Base-by-base conservation (phyloP, 176 grass and related monocot genomes). In the Puya raimondii region DNA sequence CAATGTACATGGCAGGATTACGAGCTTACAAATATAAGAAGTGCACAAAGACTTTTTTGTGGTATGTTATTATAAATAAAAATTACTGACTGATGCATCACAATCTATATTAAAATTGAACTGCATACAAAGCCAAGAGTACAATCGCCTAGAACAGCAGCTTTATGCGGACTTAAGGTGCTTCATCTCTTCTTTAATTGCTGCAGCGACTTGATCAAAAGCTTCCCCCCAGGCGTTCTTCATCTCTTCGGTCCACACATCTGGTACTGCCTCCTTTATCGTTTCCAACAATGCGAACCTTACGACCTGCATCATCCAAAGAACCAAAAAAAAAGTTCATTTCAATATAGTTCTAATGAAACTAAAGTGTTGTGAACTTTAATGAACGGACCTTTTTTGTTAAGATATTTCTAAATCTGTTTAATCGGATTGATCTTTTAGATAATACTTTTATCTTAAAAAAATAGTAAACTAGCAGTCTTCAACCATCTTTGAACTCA, bases 181-280 rank as follows among this genome's bases (percentile, higher is more conserved):
- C 48, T 78, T 70, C 76, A 78, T 78, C 66, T 71, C 76, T 70
- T 48, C 53, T 48, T 71, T 78, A 14, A 78, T 71, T 20, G 76
- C 76, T 33, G 58, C 51, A 42, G 26, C 54, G 23, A 78, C 42
- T 21, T 71, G 76, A 51, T 78, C 67, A 29, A 70, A 78, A 64
- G 67, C 51, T 68, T 68, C 49, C 11, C 49, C 64, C 74, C 74
- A 76, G 5, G 74, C 64, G 47, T 66, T 47, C 52, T 78, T 71
- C 67, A 78, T 22, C 66, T 78, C 67, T 50, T 54, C 29, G 13
- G 66, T 65, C 76, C 66, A 70, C 67, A 52, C 49, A 21, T 63
- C 54, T 64, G 67, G 53, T 12, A 78, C 76, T 33, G 67, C 74
- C 59, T 76, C 74, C 49, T 76, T 76, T 10, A 67, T 76, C 4